These are phyloP conservation scores for Fremontodendron californicum DNA, from an alignment of 345 rosid genomes.

Conservation along the genomic window DNA sequence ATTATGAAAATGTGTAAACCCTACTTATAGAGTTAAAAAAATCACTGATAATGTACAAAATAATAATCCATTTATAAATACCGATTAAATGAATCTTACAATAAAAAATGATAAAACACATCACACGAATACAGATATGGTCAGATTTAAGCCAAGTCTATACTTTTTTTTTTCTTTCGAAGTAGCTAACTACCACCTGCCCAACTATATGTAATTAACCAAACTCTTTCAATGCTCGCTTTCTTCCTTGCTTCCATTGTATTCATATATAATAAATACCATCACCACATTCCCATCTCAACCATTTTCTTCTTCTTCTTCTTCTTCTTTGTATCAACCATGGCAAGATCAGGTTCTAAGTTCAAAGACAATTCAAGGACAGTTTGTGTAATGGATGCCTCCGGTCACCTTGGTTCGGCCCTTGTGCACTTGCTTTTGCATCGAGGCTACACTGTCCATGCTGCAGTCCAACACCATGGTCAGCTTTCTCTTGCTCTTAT, in stretches of 20 bases:
- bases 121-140: too few relatives aligned
- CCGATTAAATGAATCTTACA: too few relatives aligned
- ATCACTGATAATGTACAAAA: too few relatives aligned
- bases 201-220: constrained; percentile 13
- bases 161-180: too few relatives aligned
- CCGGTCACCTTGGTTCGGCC: constrained; percentile 42
- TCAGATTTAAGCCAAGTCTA: too few relatives aligned
- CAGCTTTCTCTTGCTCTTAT: background rate
- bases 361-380: constrained; percentile 17
- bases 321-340: background rate
- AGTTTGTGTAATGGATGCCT: constrained; percentile 62
- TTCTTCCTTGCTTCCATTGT: too few relatives aligned
- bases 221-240: background rate
- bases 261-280: constrained; percentile 3
- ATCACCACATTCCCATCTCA: background rate
- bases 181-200: background rate
- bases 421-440: constrained; percentile 40
- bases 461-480: constrained; percentile 48
- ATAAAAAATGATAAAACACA: too few relatives aligned
- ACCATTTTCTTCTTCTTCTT: background rate
- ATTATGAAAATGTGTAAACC: too few relatives aligned
- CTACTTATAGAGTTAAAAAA: too few relatives aligned
- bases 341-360: constrained; percentile 37
- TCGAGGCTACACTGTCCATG: constrained; percentile 55
- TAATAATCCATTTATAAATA: too few relatives aligned